Evolutionary conservation across 495 filamentous ascomycete genomes (phyloP).

Genomic region (Lasiosphaeria miniovina): DNA sequence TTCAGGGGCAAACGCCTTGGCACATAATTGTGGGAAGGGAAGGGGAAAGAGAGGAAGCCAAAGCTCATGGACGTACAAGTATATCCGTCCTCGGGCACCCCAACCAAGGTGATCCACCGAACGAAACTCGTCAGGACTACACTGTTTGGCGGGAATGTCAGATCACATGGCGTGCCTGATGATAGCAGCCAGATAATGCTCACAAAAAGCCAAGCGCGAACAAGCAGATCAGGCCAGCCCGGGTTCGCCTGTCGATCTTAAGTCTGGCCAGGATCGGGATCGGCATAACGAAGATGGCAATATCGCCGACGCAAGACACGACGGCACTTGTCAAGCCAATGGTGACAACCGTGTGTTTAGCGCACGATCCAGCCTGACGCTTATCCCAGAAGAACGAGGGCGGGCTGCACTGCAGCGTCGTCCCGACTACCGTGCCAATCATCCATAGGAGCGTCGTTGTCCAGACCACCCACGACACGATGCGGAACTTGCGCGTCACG

Average conservation of each 20-base stretch:
- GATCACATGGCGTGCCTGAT: not conserved
- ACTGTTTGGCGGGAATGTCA: slow-evolving; percentile 4
- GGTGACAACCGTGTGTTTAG: slow-evolving; percentile 1
- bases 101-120: slow-evolving; percentile 14
- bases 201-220: slow-evolving; percentile 18
- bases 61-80: slow-evolving; percentile 6
- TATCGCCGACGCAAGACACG: slow-evolving; percentile 9
- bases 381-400: slow-evolving; percentile 15
- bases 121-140: slow-evolving; percentile 13
- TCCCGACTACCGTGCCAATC: slow-evolving; percentile 8
- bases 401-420: slow-evolving; percentile 15
- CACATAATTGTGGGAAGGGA: not conserved
- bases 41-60: not conserved
- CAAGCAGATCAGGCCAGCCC: slow-evolving; percentile 11
- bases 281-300: slow-evolving; percentile 20
- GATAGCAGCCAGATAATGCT: not conserved
- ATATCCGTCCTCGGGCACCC: slow-evolving; percentile 2
- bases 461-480: slow-evolving; percentile 10
- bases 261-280: slow-evolving; percentile 16
- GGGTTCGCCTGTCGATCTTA: slow-evolving; percentile 8
- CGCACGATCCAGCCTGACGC: slow-evolving; percentile 5
- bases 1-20: too few species aligned
- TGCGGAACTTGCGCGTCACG: slow-evolving; percentile 5
- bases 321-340: slow-evolving; percentile 14
- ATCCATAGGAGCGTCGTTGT: slow-evolving; percentile 8